Base-by-base conservation (phyloP, 2,329 filamentous ascomycete species). In the Sporothrix dimorphospora region DNA sequence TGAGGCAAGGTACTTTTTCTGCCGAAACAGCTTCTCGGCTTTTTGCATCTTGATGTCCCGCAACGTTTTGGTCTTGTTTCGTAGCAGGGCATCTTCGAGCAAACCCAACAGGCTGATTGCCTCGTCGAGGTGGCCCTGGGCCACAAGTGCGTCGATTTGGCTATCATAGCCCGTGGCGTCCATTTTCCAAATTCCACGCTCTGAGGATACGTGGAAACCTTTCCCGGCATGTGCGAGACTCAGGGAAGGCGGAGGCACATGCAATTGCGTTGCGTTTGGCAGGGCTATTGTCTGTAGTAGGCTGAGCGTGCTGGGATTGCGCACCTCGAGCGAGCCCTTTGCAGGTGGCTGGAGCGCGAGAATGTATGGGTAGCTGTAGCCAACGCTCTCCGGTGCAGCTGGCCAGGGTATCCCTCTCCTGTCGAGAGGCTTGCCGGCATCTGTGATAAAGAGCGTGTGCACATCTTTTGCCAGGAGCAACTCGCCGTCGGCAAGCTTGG, bases 401-500 rank as follows among this genome's bases (percentile, higher is more conserved):
- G 90, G 88, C 96, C 96, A 99, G 1, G 94, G 94, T n/a, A 99
- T 90, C 79, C 98, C 94, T 71, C 92, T 87, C 81, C 93, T 93
- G 59, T 94, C 91, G 16, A 73, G 34, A 0, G 94, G 87, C 76
- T 94, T 94, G 4, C 94, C 96, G 40, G 94, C 87, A 12, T 91
- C 88, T 72, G 96, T 91, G 75, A 97, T 92, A 79, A 99, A 99
- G 69, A 98, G 84, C 1, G 94, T 97, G 80, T 98, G 97, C 77
- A 98, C 94, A 77, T 99, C 96, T 80, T 97, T 97, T n/a, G 95
- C 94, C n/a, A 99, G 86, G 72, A 99, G 83, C 79, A 98, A 89
- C 81, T 98, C 89, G 4, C 93, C 92, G 75, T 97, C 92, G 2
- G 89, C 88, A 14, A 99, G 85, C 76, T 91, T 91, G 6, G 94